Base-by-base conservation (phyloP, 2,329 filamentous ascomycete genomes). In the Davidsoniella virescens region DNA sequence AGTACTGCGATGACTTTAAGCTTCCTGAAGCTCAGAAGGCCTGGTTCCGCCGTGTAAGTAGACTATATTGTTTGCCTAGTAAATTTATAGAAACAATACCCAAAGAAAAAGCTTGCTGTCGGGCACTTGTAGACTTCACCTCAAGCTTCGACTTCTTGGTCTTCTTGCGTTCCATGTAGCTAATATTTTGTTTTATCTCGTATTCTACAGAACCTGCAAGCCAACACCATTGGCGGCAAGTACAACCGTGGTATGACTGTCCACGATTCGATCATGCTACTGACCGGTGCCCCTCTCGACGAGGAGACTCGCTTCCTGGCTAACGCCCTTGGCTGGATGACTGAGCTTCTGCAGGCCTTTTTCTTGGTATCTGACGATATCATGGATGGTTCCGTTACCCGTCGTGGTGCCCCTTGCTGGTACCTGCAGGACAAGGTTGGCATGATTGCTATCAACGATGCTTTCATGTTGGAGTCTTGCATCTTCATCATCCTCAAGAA, bases 181-280 rank as follows among this genome's bases (percentile, higher is more conserved):
- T 54, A 37, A 47, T 52, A 56, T 61, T 18, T 14, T 26, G 20
- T 36, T 38, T 36, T 14, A 17, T 38, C 25, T 44, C 51, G 60
- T 52, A 43, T 37, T 29, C 44, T 47, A 33, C 59, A 95, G 87
- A 82, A 76, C 55, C 75, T 96, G 60, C 76, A 88, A 63, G 75
- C 78, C 69, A 98, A 98, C 70, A 79, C 86, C 5, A 71, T 92
- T 49, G 92, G 92, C 59, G 92, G 92, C 63, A 98, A 98, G 74
- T 94, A 88, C 72, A 98, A 98, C 71, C 87, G 92, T 62, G 92
- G 92, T 69, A 93, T 98, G 78, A 96, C 88, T 44, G 90, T 96
- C 54, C 83, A 92, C 57, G 92, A 98, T 69, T 92, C 87, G 44
- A 80, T 82, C 56, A 82, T 86, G 56, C 72, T 92, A 60, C 79